Base-by-base conservation (phyloP, 2,329 filamentous ascomycete species). In the Aspergillus pseudoviridinutans region DNA sequence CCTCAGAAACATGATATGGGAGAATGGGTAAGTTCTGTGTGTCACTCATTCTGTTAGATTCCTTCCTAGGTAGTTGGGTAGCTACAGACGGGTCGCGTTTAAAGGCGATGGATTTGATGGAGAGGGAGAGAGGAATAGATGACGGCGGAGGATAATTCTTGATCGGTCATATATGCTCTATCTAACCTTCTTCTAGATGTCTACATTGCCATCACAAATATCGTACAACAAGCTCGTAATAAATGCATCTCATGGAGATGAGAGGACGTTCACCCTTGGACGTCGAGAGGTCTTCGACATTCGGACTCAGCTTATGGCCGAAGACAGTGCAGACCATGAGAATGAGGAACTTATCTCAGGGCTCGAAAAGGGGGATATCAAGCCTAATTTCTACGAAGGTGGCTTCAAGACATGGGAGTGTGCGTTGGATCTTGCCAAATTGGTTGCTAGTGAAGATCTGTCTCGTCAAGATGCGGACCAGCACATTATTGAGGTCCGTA, bases 321-420 rank as follows among this genome's bases (percentile, higher is more conserved):
- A 87, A 66, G 74, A 77, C 56, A 66, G 72, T 59, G 68, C 74
- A 10, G 76, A 75, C 29, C 69, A 76, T 24, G 68, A 73, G 24
- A 78, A 78, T 55, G 76, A 79, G 41, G 68, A 71, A 38, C 68
- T 81, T 24, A 73, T 79, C 42, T 68, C 76, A 1, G 79, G 80
- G 8, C 75, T 86, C 3, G 78, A 80, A 53, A 75, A 81, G 54
- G 80, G 82, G 3, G 84, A 87, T 65, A 78, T 87, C 54, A 79
- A 79, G 49, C 80, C 82, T 27, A 82, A 83, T 59, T 75, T 87
- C 65, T 88, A 88, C 68, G 85, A 88, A 73, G 85, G 85, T 60
- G 85, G 85, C 4, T 87, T 87, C 74, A 88, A 88, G 67, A 87
- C 84, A 20, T 88, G 85, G 85, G 85, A 88, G 72, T 87, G 85